phyloP scores from a whole-genome alignment of 257 asterid genomes.

The Solanum etuberosum region DNA sequence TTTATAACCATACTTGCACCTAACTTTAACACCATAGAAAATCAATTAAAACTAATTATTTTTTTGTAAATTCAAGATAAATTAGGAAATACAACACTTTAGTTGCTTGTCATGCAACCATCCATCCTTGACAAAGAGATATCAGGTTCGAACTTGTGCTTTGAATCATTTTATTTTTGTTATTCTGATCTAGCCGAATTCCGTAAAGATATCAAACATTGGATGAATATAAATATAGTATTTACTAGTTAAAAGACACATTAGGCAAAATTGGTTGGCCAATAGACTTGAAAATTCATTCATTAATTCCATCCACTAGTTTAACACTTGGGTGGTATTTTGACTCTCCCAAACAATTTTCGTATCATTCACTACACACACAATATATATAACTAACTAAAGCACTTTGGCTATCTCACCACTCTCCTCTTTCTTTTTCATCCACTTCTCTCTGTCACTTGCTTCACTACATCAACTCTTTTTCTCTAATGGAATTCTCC shows the following conservation, averaged over 20 bases:
- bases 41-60: background rate
- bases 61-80: background rate
- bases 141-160: fast-evolving
- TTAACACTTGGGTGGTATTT: slow-evolving; percentile 12
- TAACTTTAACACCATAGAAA: background rate
- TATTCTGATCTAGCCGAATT: background rate
- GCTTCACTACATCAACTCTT: background rate
- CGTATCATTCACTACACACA: slow-evolving; percentile 15
- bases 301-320: slow-evolving; percentile 15
- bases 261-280: background rate
- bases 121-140: background rate
- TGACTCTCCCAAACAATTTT: slow-evolving; percentile 29
- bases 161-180: background rate
- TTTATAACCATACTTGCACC: background rate
- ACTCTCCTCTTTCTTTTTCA: background rate
- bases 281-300: background rate
- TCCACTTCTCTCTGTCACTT: slow-evolving; percentile 8
- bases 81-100: background rate
- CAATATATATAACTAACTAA: slow-evolving; percentile 13
- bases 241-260: background rate
- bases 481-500: slow-evolving; percentile 29
- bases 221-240: too few species aligned
- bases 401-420: slow-evolving; percentile 28
- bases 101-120: background rate
- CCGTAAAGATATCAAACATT: too few species aligned